Evolutionary conservation across 2,329 filamentous ascomycete genomes (phyloP), one percentile per base, ranked within the genome.

Genomic region (Thelonectria blattea): DNA sequence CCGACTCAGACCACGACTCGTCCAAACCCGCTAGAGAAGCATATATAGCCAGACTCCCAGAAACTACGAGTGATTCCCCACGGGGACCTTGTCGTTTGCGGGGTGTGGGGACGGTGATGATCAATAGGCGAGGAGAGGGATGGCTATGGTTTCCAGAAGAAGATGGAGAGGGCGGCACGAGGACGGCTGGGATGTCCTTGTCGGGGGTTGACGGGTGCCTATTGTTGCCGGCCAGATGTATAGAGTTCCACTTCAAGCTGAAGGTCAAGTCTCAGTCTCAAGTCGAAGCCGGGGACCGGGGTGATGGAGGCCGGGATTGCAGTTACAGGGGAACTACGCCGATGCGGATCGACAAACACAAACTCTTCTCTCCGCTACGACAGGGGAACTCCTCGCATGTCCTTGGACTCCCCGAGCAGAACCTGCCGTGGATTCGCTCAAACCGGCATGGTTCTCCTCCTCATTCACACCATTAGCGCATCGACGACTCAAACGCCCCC

Each of bases 141-240:
- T 59, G 56, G 56, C 18, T 59, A 50, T 39, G 51, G 42, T 41
- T 59, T 50, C 56, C 51, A 39, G 27, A 59, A 49, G 43, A 12
- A 54, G 56, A 41, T 48, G 20, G 50, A 37, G 10, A 27, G 24
- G 17, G 14, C 17, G 34, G 32, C 56, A 54, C 47, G 49, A 27
- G 37, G 39, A 20, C n/a, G 17, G 10, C 39, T 20, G 10, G 17
- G n/a, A 37, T 48, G 22, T 22, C 24, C 24, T n/a, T 9, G 2
- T 11, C 8, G 9, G 47, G 9, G 27, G 18, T 17, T 17, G 11
- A n/a, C 22, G 6, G 27, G 56, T 12, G 56, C 45, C 45, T 59
- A 59, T 50, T 54, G 30, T 50, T 59, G 12, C 56, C 39, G 3
- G 27, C 6, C 12, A 37, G 34, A 37, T 7, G 11, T 37, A 2